These are phyloP conservation scores for Boletellus sp. DNA, from an alignment of 768 basidiomycete species.

Conservation along the genomic window DNA sequence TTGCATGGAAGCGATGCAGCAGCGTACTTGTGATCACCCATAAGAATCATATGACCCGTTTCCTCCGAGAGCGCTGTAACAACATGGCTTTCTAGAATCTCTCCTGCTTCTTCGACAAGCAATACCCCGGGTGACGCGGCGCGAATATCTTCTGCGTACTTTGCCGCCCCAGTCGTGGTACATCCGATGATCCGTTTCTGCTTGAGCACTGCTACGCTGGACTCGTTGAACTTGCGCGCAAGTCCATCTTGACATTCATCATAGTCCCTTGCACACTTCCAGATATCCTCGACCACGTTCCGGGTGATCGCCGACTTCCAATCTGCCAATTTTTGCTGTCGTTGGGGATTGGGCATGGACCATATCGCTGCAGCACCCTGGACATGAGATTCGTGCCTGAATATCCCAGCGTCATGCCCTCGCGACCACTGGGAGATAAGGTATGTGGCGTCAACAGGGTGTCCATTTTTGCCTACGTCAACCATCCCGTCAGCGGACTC, in stretches of 20 bases:
- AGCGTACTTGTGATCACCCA: conserved; percentile 69
- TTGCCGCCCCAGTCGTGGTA: conserved; percentile 69
- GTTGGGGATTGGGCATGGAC: conserved; percentile 31
- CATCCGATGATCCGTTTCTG: conserved; percentile 59
- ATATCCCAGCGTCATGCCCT: conserved; percentile 44
- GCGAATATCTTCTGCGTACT: conserved; percentile 46
- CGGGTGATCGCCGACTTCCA: conserved; percentile 38
- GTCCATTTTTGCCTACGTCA: conserved; percentile 40
- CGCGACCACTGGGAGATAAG: conserved; percentile 46
- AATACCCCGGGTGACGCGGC: conserved; percentile 48
- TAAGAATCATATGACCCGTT: conserved; percentile 56
- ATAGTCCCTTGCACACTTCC: conserved; percentile 34
- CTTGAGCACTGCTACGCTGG: conserved; percentile 33
- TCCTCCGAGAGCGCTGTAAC: conserved; percentile 49
- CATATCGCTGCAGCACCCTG: conserved; percentile 31
- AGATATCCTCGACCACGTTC: conserved; percentile 35
- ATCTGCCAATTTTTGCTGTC: conserved; percentile 23
- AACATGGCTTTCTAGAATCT: conserved; percentile 62
- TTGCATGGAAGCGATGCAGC: neutral
- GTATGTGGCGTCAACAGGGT: conserved; percentile 35
- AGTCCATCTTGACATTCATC: conserved; percentile 38
- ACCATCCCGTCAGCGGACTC: conserved; percentile 42
- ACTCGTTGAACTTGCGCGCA: conserved; percentile 34
- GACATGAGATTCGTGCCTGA: conserved; percentile 28
- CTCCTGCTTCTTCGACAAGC: conserved; percentile 56